Base-by-base conservation (phyloP, 164 flowering plant genomes). In the Vitis riparia region DNA sequence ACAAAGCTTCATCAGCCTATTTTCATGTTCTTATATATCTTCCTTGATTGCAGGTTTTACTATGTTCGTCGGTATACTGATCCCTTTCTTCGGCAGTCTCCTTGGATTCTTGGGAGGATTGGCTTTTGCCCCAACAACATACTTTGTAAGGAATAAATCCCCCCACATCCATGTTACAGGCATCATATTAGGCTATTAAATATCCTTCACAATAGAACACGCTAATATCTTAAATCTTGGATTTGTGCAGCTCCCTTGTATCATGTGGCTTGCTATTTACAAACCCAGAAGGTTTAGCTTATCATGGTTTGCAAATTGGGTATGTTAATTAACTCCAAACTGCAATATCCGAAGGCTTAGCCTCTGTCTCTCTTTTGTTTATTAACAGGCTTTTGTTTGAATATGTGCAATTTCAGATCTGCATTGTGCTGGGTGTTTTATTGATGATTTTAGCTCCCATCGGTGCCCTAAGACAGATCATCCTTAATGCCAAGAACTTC, bases 251-350 rank as follows among this genome's bases (percentile, higher is more conserved):
- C 80, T 85, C 14, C 88, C 83, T 16, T 82, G 88, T 82, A 70
- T 82, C 17, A 82, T 85, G 62, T 85, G 86, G 88, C 82, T 85
- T 2, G 63, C 52, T 51, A 65, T 81, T 50, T 67, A 70, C 68
- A 85, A 85, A 67, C 88, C 88, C 1, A 85, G 68, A 55, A 78
- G 59, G 51, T 81, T 67, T 68, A 66, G 88, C 74, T 37, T 72
- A 15, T 79, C 86, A 12, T 85, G 88, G 88, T 37, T 70, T 5
- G 27, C 59, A n/a, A 83, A 85, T 55, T 81, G 88, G 86, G 84
- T 80, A 75, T 55, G 71, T 49, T 65, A 47, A 27, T 9, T 23
- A 23, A 23, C 27, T 23, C 27, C 27, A 23, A 23, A 23, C 27
- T 23, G 2, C 27, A 23, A 0, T 23, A 23, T 23, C 27, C 27